Conservation (phyloP, 345 rosid genomes). For the Aegle marmelos region DNA sequence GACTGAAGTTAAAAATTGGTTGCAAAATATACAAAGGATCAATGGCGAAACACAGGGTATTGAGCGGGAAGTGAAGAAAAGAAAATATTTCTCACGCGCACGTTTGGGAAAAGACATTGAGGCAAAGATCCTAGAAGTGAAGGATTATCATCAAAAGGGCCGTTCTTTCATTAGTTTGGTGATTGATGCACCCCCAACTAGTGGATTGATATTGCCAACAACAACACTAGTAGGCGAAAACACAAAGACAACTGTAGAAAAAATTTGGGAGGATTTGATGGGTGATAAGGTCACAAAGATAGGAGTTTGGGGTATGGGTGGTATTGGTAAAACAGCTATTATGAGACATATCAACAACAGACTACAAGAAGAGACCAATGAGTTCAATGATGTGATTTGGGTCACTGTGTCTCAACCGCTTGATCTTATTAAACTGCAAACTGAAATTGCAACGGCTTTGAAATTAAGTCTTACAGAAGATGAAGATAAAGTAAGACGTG, state of each 20-base stretch:
- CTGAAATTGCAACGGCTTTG: background rate
- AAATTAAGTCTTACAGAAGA: too few relatives aligned
- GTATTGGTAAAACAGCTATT: too few relatives aligned
- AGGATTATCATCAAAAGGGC: background rate
- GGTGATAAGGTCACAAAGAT: too few relatives aligned
- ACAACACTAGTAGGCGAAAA: background rate
- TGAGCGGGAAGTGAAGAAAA: background rate
- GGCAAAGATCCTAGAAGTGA: background rate
- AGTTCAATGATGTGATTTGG: slow-evolving; percentile 16
- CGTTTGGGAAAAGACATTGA: too few relatives aligned
- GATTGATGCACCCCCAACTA: background rate
- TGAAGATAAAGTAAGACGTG: background rate
- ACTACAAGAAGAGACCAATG: background rate
- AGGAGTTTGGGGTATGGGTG: too few relatives aligned
- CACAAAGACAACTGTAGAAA: background rate
- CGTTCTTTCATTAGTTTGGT: background rate
- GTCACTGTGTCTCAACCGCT: background rate
- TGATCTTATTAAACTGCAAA: background rate
- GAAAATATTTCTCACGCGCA: too few relatives aligned
- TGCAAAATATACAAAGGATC: background rate
- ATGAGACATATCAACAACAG: too few relatives aligned
- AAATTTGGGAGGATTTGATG: too few relatives aligned
- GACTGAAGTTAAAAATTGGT: background rate
- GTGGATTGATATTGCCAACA: background rate
- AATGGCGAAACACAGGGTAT: background rate